Evolutionary conservation across 306 rosid genomes (phyloP), one percentile per base, ranked within the genome.

Genomic region (Dalbergia cochinchinensis): DNA sequence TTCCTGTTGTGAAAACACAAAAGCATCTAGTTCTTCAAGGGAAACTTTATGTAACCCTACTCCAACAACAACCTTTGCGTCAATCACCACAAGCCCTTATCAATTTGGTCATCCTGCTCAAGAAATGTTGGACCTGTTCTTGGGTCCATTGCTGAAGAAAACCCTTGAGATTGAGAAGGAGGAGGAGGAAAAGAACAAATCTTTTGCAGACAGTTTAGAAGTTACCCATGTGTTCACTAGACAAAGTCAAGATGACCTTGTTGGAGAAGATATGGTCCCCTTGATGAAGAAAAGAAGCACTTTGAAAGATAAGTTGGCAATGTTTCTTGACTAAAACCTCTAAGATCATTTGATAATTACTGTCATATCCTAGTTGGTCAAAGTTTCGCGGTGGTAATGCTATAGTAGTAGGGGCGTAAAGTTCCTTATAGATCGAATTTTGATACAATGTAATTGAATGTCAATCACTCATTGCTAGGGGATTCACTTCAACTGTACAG

Each of bases 61-160:
- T 59, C 41, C 68, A 79, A 71, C 74, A 73, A 76, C 61, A 50
- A 62, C 80, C 11, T 78, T 59, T 47, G 86, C 86, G 76, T 65
- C 78, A 83, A 71, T 11, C 58, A 60, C 18, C 65, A 51, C 69
- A 54, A 74, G 45, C 73, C 77, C 81, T 59, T 37, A 66, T 37
- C 81, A 72, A 78, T 78, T 85, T 19, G 89, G 78, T 72, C 85
- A 94, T 83, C 92, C 97, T 77, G 94, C 96, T 77, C 94, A 80
- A 74, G 94, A 90, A 70, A 92, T 94, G 97, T 79, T 92, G 77
- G 85, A 91, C 73, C 82, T 94, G 83, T 89, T 88, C 82, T 85
- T 94, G 80, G 98, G 97, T 75, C 91, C 94, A 37, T 85, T 87
- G 90, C 81, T 91, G 73, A 89, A 76, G 83, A 92, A 82, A 77